Conservation (phyloP, 768 basidiomycete genomes). For the Lactarius hatsudake region DNA sequence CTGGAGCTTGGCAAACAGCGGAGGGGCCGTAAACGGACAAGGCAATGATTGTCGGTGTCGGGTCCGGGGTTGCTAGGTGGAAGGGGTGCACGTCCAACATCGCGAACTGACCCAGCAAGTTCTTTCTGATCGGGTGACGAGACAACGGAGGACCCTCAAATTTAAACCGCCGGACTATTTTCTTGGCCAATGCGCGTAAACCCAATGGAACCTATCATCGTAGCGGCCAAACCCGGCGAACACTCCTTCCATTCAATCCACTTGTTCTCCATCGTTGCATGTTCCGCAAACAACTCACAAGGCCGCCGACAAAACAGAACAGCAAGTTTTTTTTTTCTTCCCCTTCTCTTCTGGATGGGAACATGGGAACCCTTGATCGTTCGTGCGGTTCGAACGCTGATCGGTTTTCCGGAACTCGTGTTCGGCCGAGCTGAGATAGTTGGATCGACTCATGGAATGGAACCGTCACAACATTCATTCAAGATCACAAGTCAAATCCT, state of each 20-base stretch:
- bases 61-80: constrained; percentile 23
- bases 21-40: constrained; percentile 22
- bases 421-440: not conserved
- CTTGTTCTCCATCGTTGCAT: not conserved
- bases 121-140: constrained; percentile 16
- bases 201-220: not conserved
- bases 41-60: constrained; percentile 24
- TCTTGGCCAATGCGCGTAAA: too few species aligned
- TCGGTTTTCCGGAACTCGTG: not conserved
- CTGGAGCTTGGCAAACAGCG: constrained; percentile 22
- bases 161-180: constrained; percentile 3
- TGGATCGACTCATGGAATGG: constrained; percentile 11
- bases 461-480: constrained; percentile 4
- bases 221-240: not conserved
- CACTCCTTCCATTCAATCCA: not conserved
- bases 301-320: not conserved
- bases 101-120: not conserved
- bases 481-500: constrained; percentile 18
- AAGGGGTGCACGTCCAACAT: not conserved
- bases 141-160: constrained; percentile 8
- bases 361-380: not conserved
- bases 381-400: not conserved
- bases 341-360: not conserved
- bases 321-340: not conserved
- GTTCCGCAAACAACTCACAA: not conserved